phyloP scores from a whole-genome alignment of 768 basidiomycete species.

The Termitomyces sp. region DNA sequence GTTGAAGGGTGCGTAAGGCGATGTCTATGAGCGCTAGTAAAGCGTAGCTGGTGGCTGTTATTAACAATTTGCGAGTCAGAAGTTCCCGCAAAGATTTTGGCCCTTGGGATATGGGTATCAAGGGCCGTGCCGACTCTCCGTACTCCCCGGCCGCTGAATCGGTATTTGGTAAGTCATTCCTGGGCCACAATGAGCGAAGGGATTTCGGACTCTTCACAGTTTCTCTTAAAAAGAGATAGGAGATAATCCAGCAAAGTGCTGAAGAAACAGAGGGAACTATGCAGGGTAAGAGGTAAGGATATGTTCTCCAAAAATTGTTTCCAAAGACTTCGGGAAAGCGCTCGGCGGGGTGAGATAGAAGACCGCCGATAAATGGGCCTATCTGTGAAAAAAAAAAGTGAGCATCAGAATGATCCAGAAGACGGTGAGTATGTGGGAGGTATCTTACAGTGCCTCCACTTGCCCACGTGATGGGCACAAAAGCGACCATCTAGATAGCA shows the following conservation, averaged over 20 bases:
- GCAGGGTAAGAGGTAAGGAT: conserved; percentile 66
- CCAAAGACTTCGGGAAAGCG: conserved; percentile 45
- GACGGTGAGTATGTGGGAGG: neutral
- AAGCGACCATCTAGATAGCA: conserved; percentile 46
- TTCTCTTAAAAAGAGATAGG: conserved; percentile 50
- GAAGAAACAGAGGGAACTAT: conserved; percentile 58
- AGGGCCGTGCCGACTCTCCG: conserved; percentile 5
- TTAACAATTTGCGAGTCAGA: conserved; percentile 46
- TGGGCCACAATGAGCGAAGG: conserved; percentile 16
- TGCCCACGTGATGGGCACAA: conserved; percentile 50
- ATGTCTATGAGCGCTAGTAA: conserved; percentile 62
- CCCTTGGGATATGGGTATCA: conserved; percentile 17
- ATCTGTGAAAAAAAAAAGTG: conserved; percentile 11
- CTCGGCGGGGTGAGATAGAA: conserved; percentile 47
- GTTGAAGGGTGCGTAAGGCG: conserved; percentile 57
- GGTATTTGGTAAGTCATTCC: neutral
- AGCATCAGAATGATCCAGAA: neutral
- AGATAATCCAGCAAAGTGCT: conserved; percentile 44
- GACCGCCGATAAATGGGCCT: conserved; percentile 55
- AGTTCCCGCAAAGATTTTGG: conserved; percentile 41
- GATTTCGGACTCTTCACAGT: conserved; percentile 23
- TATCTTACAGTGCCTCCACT: conserved; percentile 8
- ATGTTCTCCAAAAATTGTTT: conserved; percentile 38
- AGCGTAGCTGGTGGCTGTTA: conserved; percentile 61
- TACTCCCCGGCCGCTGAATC: neutral